phyloP scores from a whole-genome alignment of 345 rosid genomes.

The Hibiscus trionum region DNA sequence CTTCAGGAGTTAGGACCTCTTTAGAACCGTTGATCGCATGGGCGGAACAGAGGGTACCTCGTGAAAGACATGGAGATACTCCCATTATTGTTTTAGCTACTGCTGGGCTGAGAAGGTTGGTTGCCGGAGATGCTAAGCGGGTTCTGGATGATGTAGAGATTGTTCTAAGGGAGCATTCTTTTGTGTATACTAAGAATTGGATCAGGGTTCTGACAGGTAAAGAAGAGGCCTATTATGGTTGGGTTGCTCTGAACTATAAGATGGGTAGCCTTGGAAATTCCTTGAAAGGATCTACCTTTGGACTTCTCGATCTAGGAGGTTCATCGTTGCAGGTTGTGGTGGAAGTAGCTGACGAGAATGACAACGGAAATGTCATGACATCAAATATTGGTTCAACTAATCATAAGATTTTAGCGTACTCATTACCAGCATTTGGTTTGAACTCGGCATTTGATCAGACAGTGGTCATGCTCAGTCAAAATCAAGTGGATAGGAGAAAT shows the following conservation, averaged over 20 bases:
- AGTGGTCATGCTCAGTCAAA: conserved; percentile 28
- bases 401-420: conserved; percentile 36
- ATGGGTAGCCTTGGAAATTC: conserved; percentile 39
- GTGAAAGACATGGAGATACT: conserved; percentile 35
- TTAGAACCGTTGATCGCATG: conserved; percentile 38
- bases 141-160: conserved; percentile 37
- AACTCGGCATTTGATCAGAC: conserved; percentile 54
- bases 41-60: conserved; percentile 40
- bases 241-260: conserved; percentile 54
- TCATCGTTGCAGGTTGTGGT: conserved; percentile 55
- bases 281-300: conserved; percentile 26
- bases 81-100: conserved; percentile 54
- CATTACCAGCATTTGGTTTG: conserved; percentile 46
- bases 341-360: conserved; percentile 27
- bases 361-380: conserved; percentile 23
- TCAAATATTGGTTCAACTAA: conserved; percentile 26
- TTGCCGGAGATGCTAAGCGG: conserved; percentile 23
- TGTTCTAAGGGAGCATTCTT: conserved; percentile 33
- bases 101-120: conserved; percentile 50
- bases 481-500: conserved; percentile 10
- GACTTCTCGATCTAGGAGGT: conserved; percentile 63
- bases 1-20: conserved; percentile 36
- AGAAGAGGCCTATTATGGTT: conserved; percentile 65
- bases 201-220: conserved; percentile 50
- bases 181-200: conserved; percentile 32